Conservation (phyloP, 257 asterid species). For the Lithospermum erythrorhizon region DNA sequence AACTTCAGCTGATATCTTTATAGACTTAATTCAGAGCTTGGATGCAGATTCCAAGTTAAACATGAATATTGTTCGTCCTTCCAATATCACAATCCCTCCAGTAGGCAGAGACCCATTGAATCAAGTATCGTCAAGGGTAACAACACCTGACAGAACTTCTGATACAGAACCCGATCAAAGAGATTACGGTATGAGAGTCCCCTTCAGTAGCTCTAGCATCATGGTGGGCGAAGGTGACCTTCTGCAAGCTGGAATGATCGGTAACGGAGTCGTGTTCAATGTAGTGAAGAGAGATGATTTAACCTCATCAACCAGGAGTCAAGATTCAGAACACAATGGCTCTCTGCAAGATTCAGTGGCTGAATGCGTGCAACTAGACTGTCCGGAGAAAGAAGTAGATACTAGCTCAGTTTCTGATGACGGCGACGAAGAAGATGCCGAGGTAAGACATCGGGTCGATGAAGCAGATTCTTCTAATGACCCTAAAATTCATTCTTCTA, state of each 20-base stretch:
- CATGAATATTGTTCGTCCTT: slow-evolving; percentile 12
- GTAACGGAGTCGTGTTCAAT: slow-evolving; percentile 56
- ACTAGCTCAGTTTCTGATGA: slow-evolving; percentile 43
- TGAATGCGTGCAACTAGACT: slow-evolving; percentile 53
- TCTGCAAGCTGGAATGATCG: slow-evolving; percentile 48
- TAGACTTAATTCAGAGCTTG: slow-evolving; percentile 57
- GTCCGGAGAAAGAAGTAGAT: slow-evolving; percentile 42
- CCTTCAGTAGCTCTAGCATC: slow-evolving; percentile 31
- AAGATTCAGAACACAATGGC: slow-evolving; percentile 33
- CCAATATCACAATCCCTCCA: slow-evolving; percentile 15
- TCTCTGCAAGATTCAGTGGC: slow-evolving; percentile 30
- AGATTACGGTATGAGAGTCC: slow-evolving; percentile 18
- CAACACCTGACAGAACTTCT: slow-evolving; percentile 30
- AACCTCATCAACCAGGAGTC: slow-evolving; percentile 46
- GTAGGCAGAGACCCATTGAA: background rate
- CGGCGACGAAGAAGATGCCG: slow-evolving; percentile 18
- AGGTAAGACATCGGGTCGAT: slow-evolving; percentile 15
- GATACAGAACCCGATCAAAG: slow-evolving; percentile 34
- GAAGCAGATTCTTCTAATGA: slow-evolving; percentile 1
- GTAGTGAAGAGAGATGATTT: slow-evolving; percentile 55
- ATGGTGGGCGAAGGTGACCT: slow-evolving; percentile 61
- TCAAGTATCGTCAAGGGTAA: slow-evolving; percentile 13
- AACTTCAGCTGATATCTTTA: slow-evolving; percentile 51
- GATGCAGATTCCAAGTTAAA: slow-evolving; percentile 25
- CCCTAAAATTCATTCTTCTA: background rate